Conservation (phyloP, 331 rosid genomes). For the Acacia pycnantha region DNA sequence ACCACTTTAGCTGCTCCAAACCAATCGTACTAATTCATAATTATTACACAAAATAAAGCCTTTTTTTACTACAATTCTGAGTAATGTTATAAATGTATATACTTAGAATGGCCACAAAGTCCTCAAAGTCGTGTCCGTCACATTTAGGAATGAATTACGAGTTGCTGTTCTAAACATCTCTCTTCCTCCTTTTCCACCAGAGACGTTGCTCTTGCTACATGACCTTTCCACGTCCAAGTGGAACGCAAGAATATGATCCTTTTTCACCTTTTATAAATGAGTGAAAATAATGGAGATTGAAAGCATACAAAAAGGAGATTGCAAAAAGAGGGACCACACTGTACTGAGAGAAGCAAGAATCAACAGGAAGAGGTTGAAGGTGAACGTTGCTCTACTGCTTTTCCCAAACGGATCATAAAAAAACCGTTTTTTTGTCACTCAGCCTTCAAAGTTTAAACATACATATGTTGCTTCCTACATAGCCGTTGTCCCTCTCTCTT, state of each 20-base stretch:
- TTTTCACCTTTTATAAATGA: too few species aligned
- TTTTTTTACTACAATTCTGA: neutral
- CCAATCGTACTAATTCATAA: too few species aligned
- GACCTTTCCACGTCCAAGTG: too few species aligned
- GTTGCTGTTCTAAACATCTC: too few species aligned
- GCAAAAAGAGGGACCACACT: neutral
- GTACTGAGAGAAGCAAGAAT: too few species aligned
- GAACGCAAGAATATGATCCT: too few species aligned
- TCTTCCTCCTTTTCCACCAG: too few species aligned
- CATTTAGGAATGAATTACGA: too few species aligned
- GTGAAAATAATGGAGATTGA: neutral
- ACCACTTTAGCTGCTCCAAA: neutral
- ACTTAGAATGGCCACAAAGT: neutral
- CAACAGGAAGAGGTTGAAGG: neutral
- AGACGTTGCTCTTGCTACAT: too few species aligned
- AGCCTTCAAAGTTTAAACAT: neutral
- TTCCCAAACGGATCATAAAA: neutral
- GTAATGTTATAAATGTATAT: neutral
- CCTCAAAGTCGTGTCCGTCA: neutral
- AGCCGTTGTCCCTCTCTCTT: neutral
- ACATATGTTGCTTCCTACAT: neutral
- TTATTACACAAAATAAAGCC: neutral
- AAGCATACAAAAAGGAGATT: neutral
- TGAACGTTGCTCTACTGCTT: neutral
- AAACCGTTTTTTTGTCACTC: too few species aligned